These are phyloP conservation scores for Phytophthora aleatoria DNA, from an alignment of 352 stramenopile species.

Conservation along the genomic window DNA sequence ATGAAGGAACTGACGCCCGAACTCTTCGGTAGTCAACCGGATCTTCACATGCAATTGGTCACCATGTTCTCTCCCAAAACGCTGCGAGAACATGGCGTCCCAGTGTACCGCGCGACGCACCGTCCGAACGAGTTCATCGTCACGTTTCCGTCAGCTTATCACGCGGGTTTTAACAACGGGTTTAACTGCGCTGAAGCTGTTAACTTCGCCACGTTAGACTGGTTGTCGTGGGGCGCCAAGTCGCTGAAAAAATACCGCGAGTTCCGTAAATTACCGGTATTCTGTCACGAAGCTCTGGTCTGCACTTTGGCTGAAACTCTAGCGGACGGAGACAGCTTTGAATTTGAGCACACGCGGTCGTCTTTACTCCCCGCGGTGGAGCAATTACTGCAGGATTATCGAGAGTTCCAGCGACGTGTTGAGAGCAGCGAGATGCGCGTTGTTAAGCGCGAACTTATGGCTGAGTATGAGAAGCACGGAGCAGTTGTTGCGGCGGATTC, in stretches of 20 bases:
- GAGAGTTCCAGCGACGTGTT: constrained; percentile 54
- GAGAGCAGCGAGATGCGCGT: constrained; percentile 31
- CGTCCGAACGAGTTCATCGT: constrained; percentile 98
- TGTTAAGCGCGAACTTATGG: constrained; percentile 56
- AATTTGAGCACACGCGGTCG: constrained; percentile 46
- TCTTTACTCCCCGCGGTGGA: constrained; percentile 71
- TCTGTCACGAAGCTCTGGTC: constrained; percentile 86
- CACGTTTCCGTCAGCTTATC: constrained; percentile 98
- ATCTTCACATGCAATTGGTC: constrained; percentile 94
- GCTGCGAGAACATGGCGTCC: constrained; percentile 85
- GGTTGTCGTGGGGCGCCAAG: constrained; percentile 82
- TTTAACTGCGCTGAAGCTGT: constrained; percentile 94
- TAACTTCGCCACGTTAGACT: constrained; percentile 91
- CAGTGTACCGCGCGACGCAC: constrained; percentile 95
- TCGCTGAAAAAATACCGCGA: constrained; percentile 77
- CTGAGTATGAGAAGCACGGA: constrained; percentile 45
- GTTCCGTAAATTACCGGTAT: constrained; percentile 84
- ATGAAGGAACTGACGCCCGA: constrained; percentile 94
- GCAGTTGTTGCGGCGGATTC: constrained; percentile 4
- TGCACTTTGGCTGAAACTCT: constrained; percentile 77
- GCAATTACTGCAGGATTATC: constrained; percentile 61
- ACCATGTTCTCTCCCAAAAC: constrained; percentile 85
- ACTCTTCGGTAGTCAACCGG: constrained; percentile 94
- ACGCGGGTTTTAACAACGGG: constrained; percentile 97
- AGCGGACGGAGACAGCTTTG: constrained; percentile 58